phyloP scores from a whole-genome alignment of 75 land plant species.

The Picea sitchensis region DNA sequence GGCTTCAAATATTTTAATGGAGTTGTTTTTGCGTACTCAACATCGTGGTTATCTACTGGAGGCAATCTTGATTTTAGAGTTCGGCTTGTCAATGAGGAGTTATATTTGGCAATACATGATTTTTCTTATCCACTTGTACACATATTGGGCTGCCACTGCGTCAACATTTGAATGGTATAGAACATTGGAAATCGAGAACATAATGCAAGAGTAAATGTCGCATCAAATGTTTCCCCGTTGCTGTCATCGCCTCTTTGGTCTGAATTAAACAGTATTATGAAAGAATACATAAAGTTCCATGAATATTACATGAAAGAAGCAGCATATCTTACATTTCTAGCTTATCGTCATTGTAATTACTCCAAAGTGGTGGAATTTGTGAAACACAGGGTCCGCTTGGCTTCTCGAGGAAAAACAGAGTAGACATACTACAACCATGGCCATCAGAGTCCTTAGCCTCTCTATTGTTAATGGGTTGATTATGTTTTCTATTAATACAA shows the following conservation, averaged over 20 bases:
- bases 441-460: no score
- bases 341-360: slow-evolving; percentile 88
- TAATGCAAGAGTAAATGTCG: slow-evolving; percentile 74
- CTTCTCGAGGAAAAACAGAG: no score
- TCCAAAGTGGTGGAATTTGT: slow-evolving; percentile 94
- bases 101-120: slow-evolving; percentile 75
- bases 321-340: slow-evolving; percentile 85
- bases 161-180: slow-evolving; percentile 78
- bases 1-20: slow-evolving; percentile 22
- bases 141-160: slow-evolving; percentile 39
- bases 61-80: slow-evolving; percentile 80
- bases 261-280: slow-evolving; percentile 41
- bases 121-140: slow-evolving; percentile 70
- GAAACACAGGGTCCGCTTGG: slow-evolving; percentile 67
- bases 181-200: slow-evolving; percentile 84
- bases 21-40: slow-evolving; percentile 62
- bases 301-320: slow-evolving; percentile 83
- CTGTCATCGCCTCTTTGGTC: slow-evolving; percentile 57
- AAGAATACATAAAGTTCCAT: slow-evolving; percentile 80
- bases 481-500: no score
- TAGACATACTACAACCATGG: no score
- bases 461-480: no score
- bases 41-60: slow-evolving; percentile 73
- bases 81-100: slow-evolving; percentile 74
- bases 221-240: slow-evolving; percentile 85